Percentiles rank a stretch among this genome's conserved stretches.
phyloP scores from a whole-genome alignment of 768 basidiomycete species.

The Xerocomellus amylosporus region DNA sequence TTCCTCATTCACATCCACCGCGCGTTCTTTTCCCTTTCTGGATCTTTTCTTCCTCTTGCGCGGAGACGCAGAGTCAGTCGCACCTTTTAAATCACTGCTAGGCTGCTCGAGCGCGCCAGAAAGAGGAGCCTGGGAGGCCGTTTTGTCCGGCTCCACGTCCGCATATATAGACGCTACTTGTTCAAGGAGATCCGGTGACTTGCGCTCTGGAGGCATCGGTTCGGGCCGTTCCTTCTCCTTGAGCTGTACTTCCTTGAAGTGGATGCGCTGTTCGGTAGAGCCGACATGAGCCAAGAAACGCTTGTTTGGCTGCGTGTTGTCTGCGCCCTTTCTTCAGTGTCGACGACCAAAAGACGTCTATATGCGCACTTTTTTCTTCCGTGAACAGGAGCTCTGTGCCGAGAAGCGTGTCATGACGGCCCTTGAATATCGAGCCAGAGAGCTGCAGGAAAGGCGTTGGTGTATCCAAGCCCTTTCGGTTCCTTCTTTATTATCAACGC shows the following conservation, averaged over 20 bases:
- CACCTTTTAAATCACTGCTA: background rate
- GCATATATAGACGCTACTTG: slow-evolving; percentile 20
- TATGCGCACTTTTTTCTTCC: slow-evolving; percentile 56
- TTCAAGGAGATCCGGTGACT: slow-evolving; percentile 12
- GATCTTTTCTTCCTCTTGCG: slow-evolving; percentile 19
- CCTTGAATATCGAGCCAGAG: slow-evolving; percentile 71
- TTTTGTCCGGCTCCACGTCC: slow-evolving; percentile 12
- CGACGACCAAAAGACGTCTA: background rate
- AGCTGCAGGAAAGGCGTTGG: slow-evolving; percentile 76
- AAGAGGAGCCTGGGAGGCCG: no score
- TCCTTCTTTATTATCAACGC: background rate
- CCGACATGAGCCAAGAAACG: slow-evolving; percentile 53
- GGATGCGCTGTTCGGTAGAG: slow-evolving; percentile 65
- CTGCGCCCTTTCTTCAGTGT: slow-evolving; percentile 25
- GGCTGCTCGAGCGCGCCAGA: slow-evolving; percentile 11
- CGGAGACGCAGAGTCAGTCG: background rate
- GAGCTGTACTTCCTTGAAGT: slow-evolving; percentile 70
- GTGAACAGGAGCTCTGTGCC: slow-evolving; percentile 78
- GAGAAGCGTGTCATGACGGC: slow-evolving; percentile 61
- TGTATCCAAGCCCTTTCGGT: slow-evolving; percentile 70
- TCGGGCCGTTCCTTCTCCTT: slow-evolving; percentile 37
- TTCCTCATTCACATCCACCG: slow-evolving; percentile 20
- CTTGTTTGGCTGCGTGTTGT: slow-evolving; percentile 46
- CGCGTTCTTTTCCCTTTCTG: slow-evolving; percentile 29
- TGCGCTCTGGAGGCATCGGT: slow-evolving; percentile 4